Conservation (phyloP, 441 rosid genomes). For the Rhodomyrtus psidioides region DNA sequence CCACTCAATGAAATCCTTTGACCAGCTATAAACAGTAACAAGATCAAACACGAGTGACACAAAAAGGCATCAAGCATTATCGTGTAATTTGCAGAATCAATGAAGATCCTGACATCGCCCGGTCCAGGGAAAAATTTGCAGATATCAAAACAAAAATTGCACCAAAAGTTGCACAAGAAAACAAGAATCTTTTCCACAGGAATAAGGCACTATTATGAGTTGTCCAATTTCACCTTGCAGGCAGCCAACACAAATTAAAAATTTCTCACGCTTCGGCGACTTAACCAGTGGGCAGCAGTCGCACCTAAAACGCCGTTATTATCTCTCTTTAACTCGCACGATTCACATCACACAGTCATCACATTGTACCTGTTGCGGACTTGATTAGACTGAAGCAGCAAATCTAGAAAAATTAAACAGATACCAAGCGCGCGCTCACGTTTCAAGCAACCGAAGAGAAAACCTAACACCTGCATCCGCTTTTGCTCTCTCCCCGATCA, state of each 20-base stretch:
- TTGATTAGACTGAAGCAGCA: not conserved
- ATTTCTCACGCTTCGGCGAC: not conserved
- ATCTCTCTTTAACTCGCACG: not conserved
- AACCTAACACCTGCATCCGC: not conserved
- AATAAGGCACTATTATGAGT: not conserved
- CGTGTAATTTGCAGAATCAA: not conserved
- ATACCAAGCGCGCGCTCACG: not conserved
- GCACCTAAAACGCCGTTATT: not conserved
- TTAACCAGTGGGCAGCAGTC: not conserved
- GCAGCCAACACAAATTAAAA: not conserved
- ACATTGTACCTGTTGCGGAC: not conserved
- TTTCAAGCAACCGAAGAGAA: not conserved
- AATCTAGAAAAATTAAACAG: not conserved
- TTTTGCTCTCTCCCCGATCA: not conserved
- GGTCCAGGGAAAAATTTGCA: not conserved
- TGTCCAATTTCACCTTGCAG: not conserved
- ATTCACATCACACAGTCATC: not conserved
- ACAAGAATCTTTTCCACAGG: not conserved
- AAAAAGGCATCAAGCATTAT: not conserved
- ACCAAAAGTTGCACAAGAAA: not conserved
- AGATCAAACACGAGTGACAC: not conserved
- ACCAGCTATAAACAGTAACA: not conserved
- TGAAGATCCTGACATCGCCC: not conserved
- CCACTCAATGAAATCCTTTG: not conserved
- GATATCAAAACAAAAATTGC: not conserved